Percentiles rank a stretch among this genome's conserved stretches.
phyloP scores from a whole-genome alignment of 192 early-diverging fungal species.

The Rhizoclosmatium sp. region DNA sequence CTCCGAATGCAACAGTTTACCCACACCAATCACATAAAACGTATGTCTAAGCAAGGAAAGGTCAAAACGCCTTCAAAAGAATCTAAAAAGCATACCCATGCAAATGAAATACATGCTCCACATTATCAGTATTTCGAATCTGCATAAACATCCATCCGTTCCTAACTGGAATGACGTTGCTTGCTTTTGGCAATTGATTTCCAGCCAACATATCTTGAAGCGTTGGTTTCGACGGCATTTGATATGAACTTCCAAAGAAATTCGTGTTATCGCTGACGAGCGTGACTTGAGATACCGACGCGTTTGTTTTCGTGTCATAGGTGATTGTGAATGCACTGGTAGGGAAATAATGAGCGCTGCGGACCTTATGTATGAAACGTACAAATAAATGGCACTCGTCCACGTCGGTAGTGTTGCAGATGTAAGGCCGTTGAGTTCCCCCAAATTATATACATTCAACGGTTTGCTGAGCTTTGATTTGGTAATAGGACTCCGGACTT shows the following conservation, averaged over 20 bases:
- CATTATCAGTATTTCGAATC: conserved; percentile 25
- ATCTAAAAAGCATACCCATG: conserved; percentile 7
- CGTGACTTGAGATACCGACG: not conserved
- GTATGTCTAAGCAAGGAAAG: not conserved
- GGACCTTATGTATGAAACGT: not conserved
- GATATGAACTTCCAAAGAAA: not conserved
- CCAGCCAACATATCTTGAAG: not conserved
- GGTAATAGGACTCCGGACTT: not conserved
- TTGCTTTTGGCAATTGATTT: not conserved
- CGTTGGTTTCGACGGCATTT: not conserved
- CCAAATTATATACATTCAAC: conserved; percentile 13
- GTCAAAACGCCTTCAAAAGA: too few relatives aligned
- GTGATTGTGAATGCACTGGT: conserved; percentile 5
- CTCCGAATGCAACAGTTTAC: not conserved
- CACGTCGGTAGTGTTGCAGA: not conserved
- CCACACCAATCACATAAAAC: conserved; percentile 10
- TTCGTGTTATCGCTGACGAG: conserved; percentile 18
- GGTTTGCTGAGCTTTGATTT: not conserved
- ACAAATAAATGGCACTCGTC: conserved; percentile 5
- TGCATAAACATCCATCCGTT: conserved; percentile 16
- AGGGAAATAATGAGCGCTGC: not conserved
- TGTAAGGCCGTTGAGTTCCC: conserved; percentile 21
- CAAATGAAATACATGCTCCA: conserved; percentile 26
- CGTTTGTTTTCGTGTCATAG: conserved; percentile 5
- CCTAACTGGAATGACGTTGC: not conserved